phyloP scores from a whole-genome alignment of 495 filamentous ascomycete genomes.

The Hyaloscypha variabilis region DNA sequence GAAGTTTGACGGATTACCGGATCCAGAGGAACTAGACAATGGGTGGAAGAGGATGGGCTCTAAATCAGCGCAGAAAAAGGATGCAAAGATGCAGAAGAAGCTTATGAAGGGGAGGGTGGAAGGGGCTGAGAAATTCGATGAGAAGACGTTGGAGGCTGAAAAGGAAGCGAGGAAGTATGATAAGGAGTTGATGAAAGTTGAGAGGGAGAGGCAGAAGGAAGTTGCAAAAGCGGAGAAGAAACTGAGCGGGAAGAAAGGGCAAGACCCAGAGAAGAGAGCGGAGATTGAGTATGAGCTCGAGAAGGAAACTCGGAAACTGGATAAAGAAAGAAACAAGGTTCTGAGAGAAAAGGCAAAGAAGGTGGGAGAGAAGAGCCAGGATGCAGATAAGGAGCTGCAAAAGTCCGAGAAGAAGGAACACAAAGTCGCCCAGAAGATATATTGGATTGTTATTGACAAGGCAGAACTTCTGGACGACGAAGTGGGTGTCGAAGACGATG shows the following conservation, averaged over 20 bases:
- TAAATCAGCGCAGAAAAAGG: no score
- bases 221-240: conserved; percentile 12
- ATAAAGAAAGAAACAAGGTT: background rate
- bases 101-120: no score
- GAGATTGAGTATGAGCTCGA: background rate
- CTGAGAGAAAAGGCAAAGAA: conserved; percentile 2
- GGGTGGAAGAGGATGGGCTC: no score
- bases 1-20: no score
- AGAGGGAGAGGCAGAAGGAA: conserved; percentile 13
- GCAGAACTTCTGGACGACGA: conserved; percentile 2
- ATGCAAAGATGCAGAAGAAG: no score
- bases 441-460: conserved; percentile 22
- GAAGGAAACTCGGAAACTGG: background rate
- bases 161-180: background rate
- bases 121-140: no score
- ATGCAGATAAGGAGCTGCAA: conserved; percentile 30
- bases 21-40: no score
- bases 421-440: conserved; percentile 11
- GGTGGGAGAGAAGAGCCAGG: conserved; percentile 32
- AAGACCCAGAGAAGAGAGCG: background rate
- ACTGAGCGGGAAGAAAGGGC: conserved; percentile 21
- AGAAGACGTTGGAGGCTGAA: no score
- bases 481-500: conserved; percentile 10
- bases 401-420: conserved; percentile 23
- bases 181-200: background rate